Percentiles rank a stretch among this genome's conserved stretches.
These are phyloP conservation scores for Phytophthora foliorum DNA, from an alignment of 352 stramenopile species.

Conservation along the genomic window DNA sequence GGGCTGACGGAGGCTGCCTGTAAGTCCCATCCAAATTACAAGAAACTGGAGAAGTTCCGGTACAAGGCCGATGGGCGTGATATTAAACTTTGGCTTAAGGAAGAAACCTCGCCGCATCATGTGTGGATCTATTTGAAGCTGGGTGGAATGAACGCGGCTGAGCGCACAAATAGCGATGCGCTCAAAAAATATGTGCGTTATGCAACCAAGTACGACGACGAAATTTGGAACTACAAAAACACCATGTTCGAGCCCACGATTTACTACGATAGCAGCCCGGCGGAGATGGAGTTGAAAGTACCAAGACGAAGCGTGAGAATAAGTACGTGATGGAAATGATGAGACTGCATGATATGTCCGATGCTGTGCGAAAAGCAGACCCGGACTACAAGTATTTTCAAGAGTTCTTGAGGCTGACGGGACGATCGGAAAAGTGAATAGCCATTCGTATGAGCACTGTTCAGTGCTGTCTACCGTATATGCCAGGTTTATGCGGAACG, in stretches of 20 bases:
- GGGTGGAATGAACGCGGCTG: background rate
- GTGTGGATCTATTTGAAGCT: background rate
- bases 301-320: background rate
- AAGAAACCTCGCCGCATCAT: background rate
- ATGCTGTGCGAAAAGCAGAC: background rate
- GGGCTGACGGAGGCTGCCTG: background rate
- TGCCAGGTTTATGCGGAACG: too few species aligned
- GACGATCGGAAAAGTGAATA: background rate
- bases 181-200: slow-evolving; percentile 7
- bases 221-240: background rate
- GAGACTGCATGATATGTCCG: background rate
- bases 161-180: background rate
- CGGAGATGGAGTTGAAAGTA: slow-evolving; percentile 17
- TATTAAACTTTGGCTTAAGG: background rate
- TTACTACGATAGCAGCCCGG: background rate
- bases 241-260: background rate
- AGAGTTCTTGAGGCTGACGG: slow-evolving; percentile 3
- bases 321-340: slow-evolving; percentile 19
- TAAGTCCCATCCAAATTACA: slow-evolving; percentile 6
- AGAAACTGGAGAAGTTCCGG: background rate
- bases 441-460: too few species aligned
- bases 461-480: too few species aligned
- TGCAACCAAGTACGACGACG: slow-evolving; percentile 20
- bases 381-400: background rate
- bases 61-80: background rate